These are phyloP conservation scores for Amaranthus tricolor DNA, from an alignment of 179 eudicot species.

Conservation along the genomic window DNA sequence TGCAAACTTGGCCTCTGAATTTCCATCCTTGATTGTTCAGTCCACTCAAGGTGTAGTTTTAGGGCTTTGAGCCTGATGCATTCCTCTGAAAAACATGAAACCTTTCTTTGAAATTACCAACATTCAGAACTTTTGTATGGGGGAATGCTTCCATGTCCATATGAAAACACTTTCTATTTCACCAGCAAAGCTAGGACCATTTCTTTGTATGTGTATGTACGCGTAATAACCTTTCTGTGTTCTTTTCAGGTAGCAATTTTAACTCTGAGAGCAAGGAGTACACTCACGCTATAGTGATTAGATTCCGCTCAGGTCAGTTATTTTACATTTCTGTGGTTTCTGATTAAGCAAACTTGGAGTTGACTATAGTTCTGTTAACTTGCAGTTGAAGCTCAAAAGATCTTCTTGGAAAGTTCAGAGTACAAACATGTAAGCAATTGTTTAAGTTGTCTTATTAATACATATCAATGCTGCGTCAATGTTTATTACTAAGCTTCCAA, in stretches of 20 bases:
- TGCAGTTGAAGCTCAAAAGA: slow-evolving; percentile 72
- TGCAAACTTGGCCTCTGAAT: slow-evolving; percentile 47
- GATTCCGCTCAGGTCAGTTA: slow-evolving; percentile 75
- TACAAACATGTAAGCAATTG: slow-evolving; percentile 56
- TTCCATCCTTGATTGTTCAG: slow-evolving; percentile 74
- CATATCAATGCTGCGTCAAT: neutral
- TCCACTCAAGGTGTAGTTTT: slow-evolving; percentile 57
- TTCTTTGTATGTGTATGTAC: neutral
- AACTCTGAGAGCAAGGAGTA: slow-evolving; percentile 47
- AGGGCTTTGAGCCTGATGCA: neutral
- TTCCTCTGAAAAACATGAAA: neutral
- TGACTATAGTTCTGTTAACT: slow-evolving; percentile 18
- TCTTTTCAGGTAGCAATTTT: slow-evolving; percentile 55
- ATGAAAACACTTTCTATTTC: neutral
- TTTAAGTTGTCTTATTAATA: neutral
- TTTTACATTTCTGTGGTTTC: slow-evolving; percentile 8
- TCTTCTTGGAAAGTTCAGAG: slow-evolving; percentile 68
- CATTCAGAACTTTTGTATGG: neutral
- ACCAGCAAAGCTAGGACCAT: neutral
- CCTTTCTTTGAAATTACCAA: neutral
- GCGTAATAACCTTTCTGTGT: neutral
- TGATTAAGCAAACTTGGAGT: slow-evolving; percentile 4
- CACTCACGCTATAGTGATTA: slow-evolving; percentile 60
- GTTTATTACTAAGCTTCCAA: neutral
- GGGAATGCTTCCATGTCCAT: neutral